Percentiles rank a stretch among this genome's conserved stretches.
Conservation (phyloP, 192 early-diverging fungal genomes). For the Coemansia sp. region DNA sequence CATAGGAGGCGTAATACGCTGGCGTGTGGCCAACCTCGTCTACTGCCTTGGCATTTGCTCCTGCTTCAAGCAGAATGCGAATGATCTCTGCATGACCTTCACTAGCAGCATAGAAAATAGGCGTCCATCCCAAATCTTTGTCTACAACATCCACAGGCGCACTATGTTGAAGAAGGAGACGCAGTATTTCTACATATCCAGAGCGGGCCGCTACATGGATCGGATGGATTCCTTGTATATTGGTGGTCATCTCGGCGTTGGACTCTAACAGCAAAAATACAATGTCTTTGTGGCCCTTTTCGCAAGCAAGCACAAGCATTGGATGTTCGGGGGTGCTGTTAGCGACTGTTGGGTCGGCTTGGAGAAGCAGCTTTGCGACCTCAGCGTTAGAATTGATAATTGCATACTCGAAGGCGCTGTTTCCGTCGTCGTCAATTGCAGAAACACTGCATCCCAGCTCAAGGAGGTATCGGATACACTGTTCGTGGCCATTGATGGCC, state of each 20-base stretch:
- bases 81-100: slow-evolving; percentile 88
- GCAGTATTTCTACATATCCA: slow-evolving; percentile 72
- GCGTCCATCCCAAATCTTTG: slow-evolving; percentile 93
- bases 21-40: slow-evolving; percentile 87
- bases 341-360: slow-evolving; percentile 61
- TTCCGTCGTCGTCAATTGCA: slow-evolving; percentile 86
- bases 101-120: slow-evolving; percentile 91
- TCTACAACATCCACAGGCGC: slow-evolving; percentile 79
- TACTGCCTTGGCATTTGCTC: slow-evolving; percentile 66
- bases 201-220: slow-evolving; percentile 86
- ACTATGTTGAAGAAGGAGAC: slow-evolving; percentile 70
- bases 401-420: slow-evolving; percentile 82
- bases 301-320: slow-evolving; percentile 85
- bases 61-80: slow-evolving; percentile 73
- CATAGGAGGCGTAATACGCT: slow-evolving; percentile 88
- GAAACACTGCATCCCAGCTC: slow-evolving; percentile 54
- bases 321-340: slow-evolving; percentile 55
- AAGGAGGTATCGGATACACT: slow-evolving; percentile 65
- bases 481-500: slow-evolving; percentile 82
- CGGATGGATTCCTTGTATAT: slow-evolving; percentile 82
- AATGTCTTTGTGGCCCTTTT: slow-evolving; percentile 88
- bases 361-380: slow-evolving; percentile 74
- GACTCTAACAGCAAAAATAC: slow-evolving; percentile 73
- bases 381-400: slow-evolving; percentile 78
- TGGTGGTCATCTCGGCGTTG: slow-evolving; percentile 72